Percentiles rank a stretch among this genome's conserved stretches.
These are phyloP conservation scores for Penicillium canariense DNA, from an alignment of 495 filamentous ascomycete genomes.

Conservation along the genomic window DNA sequence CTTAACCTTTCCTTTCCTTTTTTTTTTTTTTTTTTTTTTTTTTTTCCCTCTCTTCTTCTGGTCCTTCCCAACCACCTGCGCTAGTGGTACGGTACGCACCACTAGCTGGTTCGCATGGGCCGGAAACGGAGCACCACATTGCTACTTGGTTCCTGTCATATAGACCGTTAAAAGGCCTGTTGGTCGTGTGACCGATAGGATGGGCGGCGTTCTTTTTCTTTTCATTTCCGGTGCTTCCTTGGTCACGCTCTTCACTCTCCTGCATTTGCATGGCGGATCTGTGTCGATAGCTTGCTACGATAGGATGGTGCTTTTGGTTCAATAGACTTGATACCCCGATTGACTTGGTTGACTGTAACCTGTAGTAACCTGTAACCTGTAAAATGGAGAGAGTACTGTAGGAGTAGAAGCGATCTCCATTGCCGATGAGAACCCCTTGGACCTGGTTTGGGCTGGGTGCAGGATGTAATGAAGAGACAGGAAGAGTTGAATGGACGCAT, in stretches of 20 bases:
- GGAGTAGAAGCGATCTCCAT: no score
- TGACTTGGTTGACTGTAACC: not conserved
- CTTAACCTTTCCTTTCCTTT: not conserved
- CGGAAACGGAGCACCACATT: no score
- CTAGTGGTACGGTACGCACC: no score
- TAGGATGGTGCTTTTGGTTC: slow-evolving; percentile 13
- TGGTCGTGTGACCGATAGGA: not conserved
- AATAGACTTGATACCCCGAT: slow-evolving; percentile 34
- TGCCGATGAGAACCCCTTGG: no score
- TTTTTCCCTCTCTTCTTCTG: not conserved
- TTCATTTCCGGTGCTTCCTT: not conserved
- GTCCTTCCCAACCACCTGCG: no score
- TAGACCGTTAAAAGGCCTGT: no score
- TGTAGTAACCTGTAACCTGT: no score
- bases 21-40: not conserved
- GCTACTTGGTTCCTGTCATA: slow-evolving; percentile 3
- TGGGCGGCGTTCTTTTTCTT: not conserved
- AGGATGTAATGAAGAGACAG: no score
- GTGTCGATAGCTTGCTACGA: slow-evolving; percentile 22
- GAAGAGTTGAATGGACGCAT: no score
- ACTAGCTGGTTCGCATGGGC: no score
- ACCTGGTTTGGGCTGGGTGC: no score
- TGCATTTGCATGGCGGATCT: slow-evolving; percentile 18
- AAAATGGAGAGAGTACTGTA: no score
- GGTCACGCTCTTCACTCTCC: slow-evolving; percentile 1